phyloP scores from a whole-genome alignment of 2,329 filamentous ascomycete species.

The Cercospora beticola region DNA sequence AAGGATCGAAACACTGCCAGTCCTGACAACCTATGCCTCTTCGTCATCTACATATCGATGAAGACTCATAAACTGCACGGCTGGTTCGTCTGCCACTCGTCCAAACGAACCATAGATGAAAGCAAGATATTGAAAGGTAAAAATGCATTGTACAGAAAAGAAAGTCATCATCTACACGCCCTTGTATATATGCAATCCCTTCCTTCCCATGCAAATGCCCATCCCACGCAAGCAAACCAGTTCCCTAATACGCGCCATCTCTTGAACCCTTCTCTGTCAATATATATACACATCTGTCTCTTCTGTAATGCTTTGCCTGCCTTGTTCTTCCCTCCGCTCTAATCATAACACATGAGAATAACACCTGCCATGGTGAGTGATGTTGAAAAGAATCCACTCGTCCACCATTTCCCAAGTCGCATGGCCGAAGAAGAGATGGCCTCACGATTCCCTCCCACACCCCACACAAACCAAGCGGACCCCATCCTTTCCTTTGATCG shows the following conservation, averaged over 20 bases:
- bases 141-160: not conserved
- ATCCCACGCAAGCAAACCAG: not conserved
- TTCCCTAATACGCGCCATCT: not conserved
- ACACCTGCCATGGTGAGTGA: not conserved
- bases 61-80: too few relatives aligned
- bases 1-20: too few relatives aligned
- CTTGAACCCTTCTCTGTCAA: not conserved
- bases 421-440: too few relatives aligned
- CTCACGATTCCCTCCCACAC: not conserved
- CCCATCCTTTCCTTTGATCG: conserved; percentile 54
- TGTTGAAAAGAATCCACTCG: not conserved
- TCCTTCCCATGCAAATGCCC: not conserved
- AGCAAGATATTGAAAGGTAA: too few relatives aligned
- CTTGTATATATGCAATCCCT: not conserved
- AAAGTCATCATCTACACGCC: not conserved
- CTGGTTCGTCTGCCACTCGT: too few relatives aligned
- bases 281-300: not conserved
- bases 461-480: conserved; percentile 52
- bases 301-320: not conserved
- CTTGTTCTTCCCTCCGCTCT: not conserved
- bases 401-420: too few relatives aligned
- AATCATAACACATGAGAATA: not conserved
- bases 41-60: not conserved
- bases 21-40: too few relatives aligned
- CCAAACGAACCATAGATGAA: too few relatives aligned